Percentiles rank a stretch among this genome's conserved stretches.
Evolutionary conservation across 2,329 filamentous ascomycete species (phyloP).

Genomic region (Ceratocystis smalleyi): DNA sequence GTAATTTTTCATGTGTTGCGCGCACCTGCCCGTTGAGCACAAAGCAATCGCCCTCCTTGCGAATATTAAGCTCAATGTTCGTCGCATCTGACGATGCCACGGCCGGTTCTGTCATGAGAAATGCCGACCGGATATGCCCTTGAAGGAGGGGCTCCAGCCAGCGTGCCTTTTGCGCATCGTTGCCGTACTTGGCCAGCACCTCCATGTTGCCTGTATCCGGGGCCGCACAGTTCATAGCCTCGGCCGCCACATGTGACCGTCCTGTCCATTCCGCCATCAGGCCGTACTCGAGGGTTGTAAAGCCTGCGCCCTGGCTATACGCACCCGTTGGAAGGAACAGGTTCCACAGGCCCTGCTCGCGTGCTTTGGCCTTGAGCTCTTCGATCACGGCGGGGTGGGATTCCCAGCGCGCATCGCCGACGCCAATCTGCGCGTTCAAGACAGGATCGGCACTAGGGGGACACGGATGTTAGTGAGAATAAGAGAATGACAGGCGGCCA

Average conservation of each 20-base stretch:
- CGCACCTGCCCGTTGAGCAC: conserved; percentile 70
- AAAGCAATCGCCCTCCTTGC: conserved; percentile 70
- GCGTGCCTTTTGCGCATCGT: conserved; percentile 64
- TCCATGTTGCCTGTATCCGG: conserved; percentile 96
- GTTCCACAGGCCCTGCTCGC: conserved; percentile 83
- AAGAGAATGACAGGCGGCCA: neutral
- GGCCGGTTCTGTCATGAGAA: conserved; percentile 87
- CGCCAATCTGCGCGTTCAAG: conserved; percentile 62
- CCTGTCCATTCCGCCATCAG: conserved; percentile 94
- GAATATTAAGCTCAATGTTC: conserved; percentile 77
- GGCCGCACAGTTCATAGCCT: conserved; percentile 79
- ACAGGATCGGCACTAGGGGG: conserved; percentile 54
- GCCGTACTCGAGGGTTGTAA: conserved; percentile 90
- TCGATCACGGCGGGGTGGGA: conserved; percentile 69
- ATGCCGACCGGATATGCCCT: conserved; percentile 74
- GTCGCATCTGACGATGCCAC: conserved; percentile 81
- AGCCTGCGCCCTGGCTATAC: conserved; percentile 89
- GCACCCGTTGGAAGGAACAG: conserved; percentile 93
- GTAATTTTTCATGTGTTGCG: neutral
- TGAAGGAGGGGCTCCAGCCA: conserved; percentile 73
- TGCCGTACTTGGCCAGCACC: conserved; percentile 81
- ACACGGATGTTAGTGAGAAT: neutral
- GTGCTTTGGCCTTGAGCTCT: conserved; percentile 72
- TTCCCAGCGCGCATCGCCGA: conserved; percentile 63
- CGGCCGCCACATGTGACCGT: conserved; percentile 66